phyloP scores from a whole-genome alignment of 768 basidiomycete species.

The Suillus decipiens region DNA sequence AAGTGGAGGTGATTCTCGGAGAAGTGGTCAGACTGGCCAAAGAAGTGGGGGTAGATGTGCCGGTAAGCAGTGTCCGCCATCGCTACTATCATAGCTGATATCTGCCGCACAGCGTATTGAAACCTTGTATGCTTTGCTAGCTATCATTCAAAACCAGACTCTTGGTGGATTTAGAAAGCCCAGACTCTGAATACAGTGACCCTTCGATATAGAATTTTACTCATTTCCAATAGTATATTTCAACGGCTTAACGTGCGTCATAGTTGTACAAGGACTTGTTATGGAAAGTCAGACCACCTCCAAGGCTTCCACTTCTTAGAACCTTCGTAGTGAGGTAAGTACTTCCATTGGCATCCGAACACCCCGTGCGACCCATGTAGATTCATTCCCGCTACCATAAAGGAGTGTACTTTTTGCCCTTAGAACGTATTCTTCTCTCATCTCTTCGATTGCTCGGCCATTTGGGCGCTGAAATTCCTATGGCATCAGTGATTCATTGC shows the following conservation, averaged over 20 bases:
- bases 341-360: too few relatives aligned
- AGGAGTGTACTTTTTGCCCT: too few relatives aligned
- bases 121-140: slow-evolving; percentile 56
- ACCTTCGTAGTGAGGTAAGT: too few relatives aligned
- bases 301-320: too few relatives aligned
- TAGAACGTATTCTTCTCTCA: too few relatives aligned
- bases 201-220: neutral
- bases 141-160: slow-evolving; percentile 65
- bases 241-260: neutral
- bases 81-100: neutral
- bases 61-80: slow-evolving; percentile 41
- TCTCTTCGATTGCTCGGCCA: too few relatives aligned
- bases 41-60: slow-evolving; percentile 44
- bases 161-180: slow-evolving; percentile 34
- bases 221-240: neutral
- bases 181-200: neutral
- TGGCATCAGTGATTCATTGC: too few relatives aligned
- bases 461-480: too few relatives aligned
- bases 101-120: slow-evolving; percentile 53
- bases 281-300: too few relatives aligned
- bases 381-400: too few relatives aligned
- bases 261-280: neutral
- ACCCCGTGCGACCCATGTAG: too few relatives aligned
- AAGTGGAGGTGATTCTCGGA: slow-evolving; percentile 68
- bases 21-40: slow-evolving; percentile 58